Conservation (phyloP, 2,329 filamentous ascomycete genomes). For the Fusarium clavum region DNA sequence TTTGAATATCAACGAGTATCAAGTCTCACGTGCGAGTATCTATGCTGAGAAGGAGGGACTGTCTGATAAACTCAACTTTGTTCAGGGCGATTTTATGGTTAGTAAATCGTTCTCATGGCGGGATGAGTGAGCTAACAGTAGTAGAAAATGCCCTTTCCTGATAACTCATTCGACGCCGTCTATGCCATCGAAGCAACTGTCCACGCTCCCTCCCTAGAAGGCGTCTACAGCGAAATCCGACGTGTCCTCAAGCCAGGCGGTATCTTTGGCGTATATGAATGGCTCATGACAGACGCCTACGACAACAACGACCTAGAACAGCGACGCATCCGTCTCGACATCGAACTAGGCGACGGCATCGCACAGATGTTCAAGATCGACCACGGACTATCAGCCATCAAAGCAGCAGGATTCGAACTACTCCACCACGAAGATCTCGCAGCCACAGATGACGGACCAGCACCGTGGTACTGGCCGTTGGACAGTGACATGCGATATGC, state of each 20-base stretch:
- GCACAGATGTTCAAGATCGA: conserved; percentile 94
- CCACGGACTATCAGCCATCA: conserved; percentile 84
- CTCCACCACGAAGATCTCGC: conserved; percentile 70
- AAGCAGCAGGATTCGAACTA: conserved; percentile 84
- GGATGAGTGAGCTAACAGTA: conserved; percentile 6
- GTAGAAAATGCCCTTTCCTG: conserved; percentile 92
- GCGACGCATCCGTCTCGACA: conserved; percentile 89
- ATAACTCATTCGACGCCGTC: conserved; percentile 92
- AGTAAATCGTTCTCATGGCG: conserved; percentile 7
- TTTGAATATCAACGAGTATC: conserved; percentile 98
- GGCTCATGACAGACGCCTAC: conserved; percentile 97
- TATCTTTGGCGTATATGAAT: conserved; percentile 96
- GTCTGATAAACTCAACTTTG: conserved; percentile 81
- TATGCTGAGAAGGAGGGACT: conserved; percentile 86
- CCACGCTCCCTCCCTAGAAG: conserved; percentile 89
- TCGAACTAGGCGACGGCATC: conserved; percentile 96
- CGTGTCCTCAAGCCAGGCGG: conserved; percentile 97
- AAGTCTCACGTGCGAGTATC: conserved; percentile 85
- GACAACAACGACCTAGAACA: conserved; percentile 89
- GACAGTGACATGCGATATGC: conserved; percentile 81
- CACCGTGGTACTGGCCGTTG: conserved; percentile 92
- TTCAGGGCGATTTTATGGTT: conserved; percentile 97
- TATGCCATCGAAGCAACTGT: conserved; percentile 98
- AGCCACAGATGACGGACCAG: conserved; percentile 52
- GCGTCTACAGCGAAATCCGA: conserved; percentile 94